These are phyloP conservation scores for Heterobasidion irregulare DNA, from an alignment of 1,284 basidiomycete genomes.

Conservation along the genomic window DNA sequence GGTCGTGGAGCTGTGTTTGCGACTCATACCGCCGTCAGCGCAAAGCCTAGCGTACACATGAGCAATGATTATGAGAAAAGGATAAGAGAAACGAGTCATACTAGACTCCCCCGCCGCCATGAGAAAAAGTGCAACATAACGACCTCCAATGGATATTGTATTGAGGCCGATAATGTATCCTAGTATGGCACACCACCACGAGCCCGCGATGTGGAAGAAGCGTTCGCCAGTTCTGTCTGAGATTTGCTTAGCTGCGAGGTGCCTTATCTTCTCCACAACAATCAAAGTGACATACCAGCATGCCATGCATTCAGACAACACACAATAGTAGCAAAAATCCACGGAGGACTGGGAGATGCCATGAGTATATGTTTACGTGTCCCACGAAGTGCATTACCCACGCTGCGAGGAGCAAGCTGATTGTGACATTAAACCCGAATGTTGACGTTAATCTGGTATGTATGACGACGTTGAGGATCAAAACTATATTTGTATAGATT, in stretches of 20 bases:
- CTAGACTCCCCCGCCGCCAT: not conserved
- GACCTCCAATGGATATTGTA: constrained; percentile 43
- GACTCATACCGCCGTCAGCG: constrained; percentile 56
- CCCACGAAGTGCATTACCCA: constrained; percentile 27
- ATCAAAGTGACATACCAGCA: constrained; percentile 32
- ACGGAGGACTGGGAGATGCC: constrained; percentile 43
- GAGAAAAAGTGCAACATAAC: constrained; percentile 39
- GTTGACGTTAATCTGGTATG: constrained; percentile 47
- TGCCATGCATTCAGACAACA: constrained; percentile 59
- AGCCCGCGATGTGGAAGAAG: constrained; percentile 56
- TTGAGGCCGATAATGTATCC: constrained; percentile 56
- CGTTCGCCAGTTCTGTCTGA: constrained; percentile 54
- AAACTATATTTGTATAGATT: too few relatives aligned
- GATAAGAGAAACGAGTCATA: not conserved
- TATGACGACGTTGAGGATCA: too few relatives aligned
- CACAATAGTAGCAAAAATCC: constrained; percentile 47
- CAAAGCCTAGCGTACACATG: constrained; percentile 33
- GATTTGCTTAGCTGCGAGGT: not conserved
- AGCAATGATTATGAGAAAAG: not conserved
- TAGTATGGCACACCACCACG: constrained; percentile 53
- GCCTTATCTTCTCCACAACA: not conserved
- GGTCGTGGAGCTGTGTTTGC: constrained; percentile 55
- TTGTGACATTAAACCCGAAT: constrained; percentile 53
- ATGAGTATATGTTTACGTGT: not conserved
- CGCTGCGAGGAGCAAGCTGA: constrained; percentile 56